Base-by-base conservation (phyloP, 2,329 filamentous ascomycete genomes). In the Trichoderma afroharzianum region DNA sequence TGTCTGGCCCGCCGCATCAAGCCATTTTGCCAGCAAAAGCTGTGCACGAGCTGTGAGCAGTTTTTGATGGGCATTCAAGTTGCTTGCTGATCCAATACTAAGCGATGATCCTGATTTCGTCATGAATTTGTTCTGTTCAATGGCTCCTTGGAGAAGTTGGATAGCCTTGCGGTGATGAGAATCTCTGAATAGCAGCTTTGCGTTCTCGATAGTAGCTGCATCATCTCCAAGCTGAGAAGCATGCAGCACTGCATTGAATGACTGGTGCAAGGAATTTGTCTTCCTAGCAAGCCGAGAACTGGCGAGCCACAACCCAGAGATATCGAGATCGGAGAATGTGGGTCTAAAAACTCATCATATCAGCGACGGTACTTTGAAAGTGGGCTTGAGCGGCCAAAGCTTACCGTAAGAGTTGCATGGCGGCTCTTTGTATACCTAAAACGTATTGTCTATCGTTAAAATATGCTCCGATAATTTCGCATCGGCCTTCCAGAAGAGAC, bases 151-250 rank as follows among this genome's bases (percentile, higher is more conserved):
- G 3, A 99, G 85, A 61, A 92, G 93, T 76, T 97, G 94, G 73
- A 99, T 99, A 1, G 96, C 97, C 81, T 98, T 97, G 72, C 96
- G 90, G 79, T 95, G 94, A 77, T 98, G 92, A 0, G 94, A 93
- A 79, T 98, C 94, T 76, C 93, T 94, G 94, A 96, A 99, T 8
- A 98, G 84, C 33, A 99, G 86, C 72, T 95, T 91, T 2, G 96
- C 94, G 79, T 99, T 95, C 79, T 99, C 97, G 73, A 99, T 96
- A 11, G 93, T 95, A 12, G 95, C 94, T 2, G 93, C 93, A 72
- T 92, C 91, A 75, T 97, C 94, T 24, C 93, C 93, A 12, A 97
- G 87, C 73, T 92, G 89, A 26, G 93, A 92, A 12, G 97, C 96
- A 81, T 96, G 94, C 2, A 98, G 86, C 28, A 98, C 94, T 15